phyloP scores from a whole-genome alignment of 371 early-diverging fungal species.

The Mortierella sp. region DNA sequence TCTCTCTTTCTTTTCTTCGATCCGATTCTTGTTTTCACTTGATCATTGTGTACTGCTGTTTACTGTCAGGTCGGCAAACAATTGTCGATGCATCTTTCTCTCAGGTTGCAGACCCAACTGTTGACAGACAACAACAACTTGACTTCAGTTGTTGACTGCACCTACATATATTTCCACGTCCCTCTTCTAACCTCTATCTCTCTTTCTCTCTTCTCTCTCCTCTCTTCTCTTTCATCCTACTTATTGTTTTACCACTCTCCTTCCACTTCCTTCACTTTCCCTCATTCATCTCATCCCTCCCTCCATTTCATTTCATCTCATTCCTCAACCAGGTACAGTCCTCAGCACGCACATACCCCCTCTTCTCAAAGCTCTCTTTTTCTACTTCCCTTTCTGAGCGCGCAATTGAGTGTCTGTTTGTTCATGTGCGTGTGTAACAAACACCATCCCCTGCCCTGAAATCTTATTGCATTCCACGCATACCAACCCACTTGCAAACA shows the following conservation, averaged over 20 bases:
- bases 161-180: background rate
- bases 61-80: no score
- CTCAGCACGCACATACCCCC: background rate
- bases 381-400: background rate
- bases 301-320: background rate
- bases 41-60: background rate
- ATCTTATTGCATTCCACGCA: background rate
- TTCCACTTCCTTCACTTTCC: background rate
- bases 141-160: background rate
- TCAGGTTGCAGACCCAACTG: slow-evolving; percentile 11
- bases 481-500: background rate
- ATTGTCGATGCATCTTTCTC: background rate
- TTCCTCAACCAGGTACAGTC: background rate
- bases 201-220: background rate
- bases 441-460: background rate
- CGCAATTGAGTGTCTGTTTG: background rate
- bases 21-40: background rate
- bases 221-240: background rate
- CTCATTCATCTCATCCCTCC: background rate
- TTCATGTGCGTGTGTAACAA: background rate
- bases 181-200: background rate
- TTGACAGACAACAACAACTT: background rate
- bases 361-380: background rate
- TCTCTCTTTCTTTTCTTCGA: background rate
- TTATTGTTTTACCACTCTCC: background rate